Conservation (phyloP, 78 protist species). For the Dictyostelium intermedium region DNA sequence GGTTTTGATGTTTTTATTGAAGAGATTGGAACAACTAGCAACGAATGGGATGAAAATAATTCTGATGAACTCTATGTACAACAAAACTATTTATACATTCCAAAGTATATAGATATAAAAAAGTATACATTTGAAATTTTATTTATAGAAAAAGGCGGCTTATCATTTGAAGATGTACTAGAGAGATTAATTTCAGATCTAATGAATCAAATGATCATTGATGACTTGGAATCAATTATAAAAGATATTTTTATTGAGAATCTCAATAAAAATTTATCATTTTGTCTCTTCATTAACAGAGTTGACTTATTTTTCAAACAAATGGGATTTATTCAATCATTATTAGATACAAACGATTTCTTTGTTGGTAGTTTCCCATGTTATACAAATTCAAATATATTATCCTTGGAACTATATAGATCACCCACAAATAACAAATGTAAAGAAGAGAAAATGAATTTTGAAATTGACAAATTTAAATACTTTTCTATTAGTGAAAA, state of each 20-base stretch:
- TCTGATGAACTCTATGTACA: not conserved
- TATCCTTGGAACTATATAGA: not conserved
- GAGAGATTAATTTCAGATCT: not conserved
- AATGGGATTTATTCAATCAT: not conserved
- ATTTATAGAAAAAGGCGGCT: not conserved
- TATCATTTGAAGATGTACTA: not conserved
- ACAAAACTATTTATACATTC: not conserved
- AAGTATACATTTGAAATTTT: not conserved
- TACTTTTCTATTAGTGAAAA: not conserved
- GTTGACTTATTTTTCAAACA: not conserved
- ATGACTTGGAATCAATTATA: too few species aligned
- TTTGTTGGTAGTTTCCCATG: not conserved
- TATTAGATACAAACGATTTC: not conserved
- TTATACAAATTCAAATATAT: not conserved
- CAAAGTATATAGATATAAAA: not conserved
- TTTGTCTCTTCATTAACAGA: not conserved
- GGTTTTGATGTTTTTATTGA: not conserved
- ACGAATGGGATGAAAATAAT: not conserved
- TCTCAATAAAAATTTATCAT: not conserved
- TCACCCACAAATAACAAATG: not conserved
- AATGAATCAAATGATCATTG: not conserved
- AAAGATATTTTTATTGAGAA: not conserved
- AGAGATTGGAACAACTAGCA: not conserved
- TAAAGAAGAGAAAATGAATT: not conserved
- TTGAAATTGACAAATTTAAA: not conserved